Evolutionary conservation across 139 green algal genomes (phyloP), one percentile per base, ranked within the genome.

Genomic region (Astrephomene gubernaculifera): DNA sequence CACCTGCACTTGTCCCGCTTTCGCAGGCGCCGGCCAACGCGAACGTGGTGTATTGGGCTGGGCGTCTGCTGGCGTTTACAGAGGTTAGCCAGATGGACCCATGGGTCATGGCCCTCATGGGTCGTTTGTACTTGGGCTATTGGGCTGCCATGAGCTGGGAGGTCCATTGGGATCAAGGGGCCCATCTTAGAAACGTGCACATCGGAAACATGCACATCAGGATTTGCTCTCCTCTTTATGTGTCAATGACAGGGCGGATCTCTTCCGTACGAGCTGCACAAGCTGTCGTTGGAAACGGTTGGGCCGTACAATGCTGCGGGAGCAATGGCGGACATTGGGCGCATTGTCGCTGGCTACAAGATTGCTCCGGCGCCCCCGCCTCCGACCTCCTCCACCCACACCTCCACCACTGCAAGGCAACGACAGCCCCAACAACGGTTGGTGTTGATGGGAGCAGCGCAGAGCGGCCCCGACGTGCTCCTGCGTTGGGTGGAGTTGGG

Each of bases 241-340:
- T n/a, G n/a, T n/a, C n/a, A n/a, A n/a, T n/a, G n/a, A n/a, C 67
- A 86, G 79, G 79, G 79, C 25, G 79, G 65, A 3, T 52, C 43
- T 4, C 64, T 86, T 45, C 79, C 79, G 36, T 86, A 86, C 31
- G 79, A 86, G 79, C 65, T 86, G 27, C 33, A 86, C 65, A 86
- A 86, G 35, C 45, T 86, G 25, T 75, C 79, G 29, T 31, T 86
- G 79, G 79, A 86, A 27, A 86, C 79, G 65, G 79, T 86, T 17
- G 79, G 79, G 7, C 35, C 21, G 35, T 69, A 79, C 45, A 49
- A 76, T 49, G 35, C 69, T 8, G 45, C 14, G 6, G 79, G 79
- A 65, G 38, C 79, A 3, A 57, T 86, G 61, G 25, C 45, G 4
- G 79, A 86, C 64, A 79, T 78, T 5, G 65, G 65, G 22, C 64